These are phyloP conservation scores for Cryphonectria parasitica DNA, from an alignment of 2,329 filamentous ascomycete genomes.

Conservation along the genomic window DNA sequence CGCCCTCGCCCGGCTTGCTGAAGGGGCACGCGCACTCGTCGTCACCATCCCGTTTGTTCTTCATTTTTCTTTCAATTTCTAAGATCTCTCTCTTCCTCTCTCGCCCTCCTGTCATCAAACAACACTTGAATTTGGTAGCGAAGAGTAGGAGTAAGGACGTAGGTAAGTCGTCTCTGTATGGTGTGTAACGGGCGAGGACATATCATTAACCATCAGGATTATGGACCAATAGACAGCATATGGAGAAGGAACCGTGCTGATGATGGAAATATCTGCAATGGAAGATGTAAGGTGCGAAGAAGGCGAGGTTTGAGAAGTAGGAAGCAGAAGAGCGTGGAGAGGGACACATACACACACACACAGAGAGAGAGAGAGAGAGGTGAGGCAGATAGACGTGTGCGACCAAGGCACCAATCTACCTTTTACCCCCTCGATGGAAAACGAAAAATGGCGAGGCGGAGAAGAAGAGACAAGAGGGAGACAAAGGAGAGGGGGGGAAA, in stretches of 20 bases:
- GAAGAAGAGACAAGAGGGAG: slow-evolving; percentile 3
- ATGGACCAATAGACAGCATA: slow-evolving; percentile 8
- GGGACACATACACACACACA: not conserved
- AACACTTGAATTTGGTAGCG: not conserved
- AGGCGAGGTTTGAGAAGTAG: not conserved
- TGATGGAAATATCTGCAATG: not conserved
- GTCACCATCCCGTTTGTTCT: slow-evolving; percentile 11
- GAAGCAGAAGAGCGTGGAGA: slow-evolving; percentile 18
- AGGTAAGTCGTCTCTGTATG: slow-evolving; percentile 10
- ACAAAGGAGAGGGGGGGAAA: not conserved
- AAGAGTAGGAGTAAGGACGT: not conserved
- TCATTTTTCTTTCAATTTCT: not conserved
- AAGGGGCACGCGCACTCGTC: slow-evolving; percentile 25
- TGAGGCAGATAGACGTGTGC: not conserved
- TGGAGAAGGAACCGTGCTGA: slow-evolving; percentile 12
- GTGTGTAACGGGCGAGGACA: slow-evolving; percentile 12
- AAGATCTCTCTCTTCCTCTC: not conserved
- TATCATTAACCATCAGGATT: slow-evolving; percentile 20
- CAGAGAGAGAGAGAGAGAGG: not conserved
- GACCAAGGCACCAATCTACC: slow-evolving; percentile 11
- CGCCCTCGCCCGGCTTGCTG: slow-evolving; percentile 12
- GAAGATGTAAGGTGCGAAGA: not conserved
- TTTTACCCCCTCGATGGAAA: not conserved
- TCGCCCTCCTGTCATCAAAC: not conserved
- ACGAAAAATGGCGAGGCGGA: not conserved